Conservation (phyloP, 2,329 filamentous ascomycete genomes). For the Fusarium nelsonii region DNA sequence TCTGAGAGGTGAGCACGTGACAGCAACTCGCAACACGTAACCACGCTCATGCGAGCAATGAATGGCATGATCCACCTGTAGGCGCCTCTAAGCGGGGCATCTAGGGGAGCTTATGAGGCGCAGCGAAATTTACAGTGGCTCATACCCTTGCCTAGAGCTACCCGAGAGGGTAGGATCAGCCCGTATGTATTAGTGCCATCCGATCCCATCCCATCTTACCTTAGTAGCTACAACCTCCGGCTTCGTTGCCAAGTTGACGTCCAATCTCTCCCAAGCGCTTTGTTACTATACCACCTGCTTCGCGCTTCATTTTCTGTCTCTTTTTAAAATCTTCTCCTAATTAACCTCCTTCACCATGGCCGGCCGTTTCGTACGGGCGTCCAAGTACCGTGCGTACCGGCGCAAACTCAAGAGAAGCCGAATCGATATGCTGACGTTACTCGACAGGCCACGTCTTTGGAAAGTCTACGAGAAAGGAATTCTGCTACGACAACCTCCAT, state of each 20-base stretch:
- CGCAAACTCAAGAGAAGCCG: constrained; percentile 43
- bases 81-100: constrained; percentile 4
- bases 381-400: constrained; percentile 72
- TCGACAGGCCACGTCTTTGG: constrained; percentile 94
- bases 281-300: constrained; percentile 13
- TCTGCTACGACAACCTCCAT: constrained; percentile 97
- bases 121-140: constrained; percentile 45
- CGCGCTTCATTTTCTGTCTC: constrained; percentile 16
- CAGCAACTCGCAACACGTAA: constrained; percentile 15
- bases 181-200: constrained; percentile 19
- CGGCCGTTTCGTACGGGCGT: constrained; percentile 75
- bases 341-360: constrained; percentile 61
- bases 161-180: constrained; percentile 19
- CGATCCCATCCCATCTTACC: constrained; percentile 30
- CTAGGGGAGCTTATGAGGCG: constrained; percentile 44
- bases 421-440: constrained; percentile 46
- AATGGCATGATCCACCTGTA: constrained; percentile 31
- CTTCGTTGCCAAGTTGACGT: constrained; percentile 42
- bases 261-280: constrained; percentile 17
- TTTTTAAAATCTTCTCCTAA: constrained; percentile 23
- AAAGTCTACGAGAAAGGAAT: constrained; percentile 93
- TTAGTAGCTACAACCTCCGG: constrained; percentile 35
- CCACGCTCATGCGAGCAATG: constrained; percentile 20
- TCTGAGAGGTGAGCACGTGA: constrained; percentile 37
- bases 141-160: constrained; percentile 18